phyloP scores from a whole-genome alignment of 2,329 filamentous ascomycete species.

The Neofusicoccum laricinum region DNA sequence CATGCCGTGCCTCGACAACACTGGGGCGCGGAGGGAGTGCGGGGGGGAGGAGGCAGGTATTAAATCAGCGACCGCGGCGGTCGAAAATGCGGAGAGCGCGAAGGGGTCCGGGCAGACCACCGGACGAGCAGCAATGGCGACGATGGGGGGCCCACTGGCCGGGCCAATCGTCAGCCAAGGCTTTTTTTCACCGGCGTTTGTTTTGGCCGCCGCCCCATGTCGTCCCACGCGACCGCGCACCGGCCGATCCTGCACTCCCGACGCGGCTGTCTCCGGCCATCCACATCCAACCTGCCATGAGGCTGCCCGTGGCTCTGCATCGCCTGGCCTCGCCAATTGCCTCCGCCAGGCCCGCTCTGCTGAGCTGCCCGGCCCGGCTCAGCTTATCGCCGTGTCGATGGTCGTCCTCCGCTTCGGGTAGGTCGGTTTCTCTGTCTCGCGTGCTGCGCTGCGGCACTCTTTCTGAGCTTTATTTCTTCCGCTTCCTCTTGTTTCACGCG shows the following conservation, averaged over 20 bases:
- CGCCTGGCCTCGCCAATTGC: neutral
- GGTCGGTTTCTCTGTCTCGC: neutral
- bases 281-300: neutral
- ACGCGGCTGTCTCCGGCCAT: neutral
- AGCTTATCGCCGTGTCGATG: neutral
- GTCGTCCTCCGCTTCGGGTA: conserved; percentile 8
- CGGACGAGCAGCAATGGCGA: neutral
- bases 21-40: neutral
- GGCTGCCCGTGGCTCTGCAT: conserved; percentile 8
- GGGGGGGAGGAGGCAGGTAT: neutral
- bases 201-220: conserved; percentile 8
- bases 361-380: neutral
- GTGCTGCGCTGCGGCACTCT: neutral
- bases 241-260: conserved; percentile 2
- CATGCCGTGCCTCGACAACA: neutral
- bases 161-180: conserved; percentile 15
- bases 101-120: neutral
- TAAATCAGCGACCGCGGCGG: neutral
- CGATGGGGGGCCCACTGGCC: neutral
- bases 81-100: conserved; percentile 1
- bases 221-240: neutral
- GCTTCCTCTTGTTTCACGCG: neutral
- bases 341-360: neutral
- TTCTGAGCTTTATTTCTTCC: neutral
- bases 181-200: conserved; percentile 13